Percentiles rank a stretch among this genome's conserved stretches.
Evolutionary conservation across 2,329 filamentous ascomycete species (phyloP).

Genomic region (Ceratocystis cacaofunesta): DNA sequence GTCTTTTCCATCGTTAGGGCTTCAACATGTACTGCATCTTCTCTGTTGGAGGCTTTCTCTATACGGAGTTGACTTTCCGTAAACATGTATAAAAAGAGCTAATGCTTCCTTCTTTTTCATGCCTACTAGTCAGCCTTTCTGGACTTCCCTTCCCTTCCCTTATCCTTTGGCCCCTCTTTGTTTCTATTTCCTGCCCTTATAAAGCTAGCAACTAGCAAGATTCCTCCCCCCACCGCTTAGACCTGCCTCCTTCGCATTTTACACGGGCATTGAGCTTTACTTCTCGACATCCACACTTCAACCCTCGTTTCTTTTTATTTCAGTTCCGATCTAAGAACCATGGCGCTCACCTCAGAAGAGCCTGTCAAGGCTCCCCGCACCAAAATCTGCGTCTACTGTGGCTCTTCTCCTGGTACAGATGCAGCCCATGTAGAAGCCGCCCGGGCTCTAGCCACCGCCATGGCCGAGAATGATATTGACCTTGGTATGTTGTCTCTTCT

Average conservation of each 20-base stretch:
- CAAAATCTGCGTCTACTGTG: constrained; percentile 91
- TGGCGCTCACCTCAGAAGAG: constrained; percentile 20
- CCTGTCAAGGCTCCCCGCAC: constrained; percentile 28
- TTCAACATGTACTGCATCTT: background rate
- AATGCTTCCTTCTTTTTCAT: background rate
- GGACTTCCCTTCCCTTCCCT: background rate
- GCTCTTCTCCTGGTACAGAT: constrained; percentile 57
- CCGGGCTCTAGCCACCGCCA: constrained; percentile 53
- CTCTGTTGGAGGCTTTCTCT: background rate
- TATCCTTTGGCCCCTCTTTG: background rate
- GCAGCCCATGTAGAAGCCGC: constrained; percentile 67
- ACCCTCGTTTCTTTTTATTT: background rate
- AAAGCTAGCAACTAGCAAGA: background rate
- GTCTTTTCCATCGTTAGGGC: background rate
- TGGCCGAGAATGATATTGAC: constrained; percentile 62
- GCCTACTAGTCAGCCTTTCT: background rate
- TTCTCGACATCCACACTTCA: background rate
- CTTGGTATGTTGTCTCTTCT: constrained; percentile 38
- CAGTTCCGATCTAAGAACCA: constrained; percentile 16
- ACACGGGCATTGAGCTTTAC: background rate
- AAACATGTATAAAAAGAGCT: background rate
- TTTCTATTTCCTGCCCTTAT: background rate
- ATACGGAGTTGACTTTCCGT: background rate
- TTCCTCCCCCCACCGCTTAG: background rate
- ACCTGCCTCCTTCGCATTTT: background rate